Evolutionary conservation across 805 yeast genomes (phyloP).

Genomic region (Barnettozyma vustinii): DNA sequence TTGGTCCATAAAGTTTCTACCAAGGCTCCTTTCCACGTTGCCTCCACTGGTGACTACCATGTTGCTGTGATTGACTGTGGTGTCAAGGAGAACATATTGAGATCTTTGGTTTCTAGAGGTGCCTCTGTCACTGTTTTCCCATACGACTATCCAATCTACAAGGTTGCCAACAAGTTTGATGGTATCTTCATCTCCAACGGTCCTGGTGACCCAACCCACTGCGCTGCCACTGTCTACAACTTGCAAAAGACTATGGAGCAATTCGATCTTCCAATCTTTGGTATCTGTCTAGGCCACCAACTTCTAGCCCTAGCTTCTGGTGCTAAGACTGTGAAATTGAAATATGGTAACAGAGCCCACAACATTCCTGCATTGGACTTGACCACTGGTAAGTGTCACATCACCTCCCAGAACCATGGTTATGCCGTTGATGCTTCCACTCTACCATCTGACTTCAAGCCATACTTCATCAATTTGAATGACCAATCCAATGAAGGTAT

Average conservation of each 20-base stretch:
- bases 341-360: slow-evolving; percentile 98
- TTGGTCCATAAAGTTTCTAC: slow-evolving; percentile 93
- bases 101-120: slow-evolving; percentile 92
- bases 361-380: slow-evolving; percentile 94
- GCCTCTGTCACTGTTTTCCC: slow-evolving; percentile 97
- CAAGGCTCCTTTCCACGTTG: slow-evolving; percentile 87
- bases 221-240: slow-evolving; percentile 70
- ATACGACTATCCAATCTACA: slow-evolving; percentile 87
- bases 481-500: slow-evolving; percentile 98
- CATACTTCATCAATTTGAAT: slow-evolving; percentile 87
- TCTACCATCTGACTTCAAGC: slow-evolving; percentile 71
- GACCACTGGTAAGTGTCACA: slow-evolving; percentile 89
- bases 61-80: slow-evolving; percentile 97
- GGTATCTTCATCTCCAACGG: slow-evolving; percentile 95
- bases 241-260: slow-evolving; percentile 63
- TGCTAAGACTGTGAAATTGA: slow-evolving; percentile 86
- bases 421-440: slow-evolving; percentile 89
- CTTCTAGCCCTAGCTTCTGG: slow-evolving; percentile 92
- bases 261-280: slow-evolving; percentile 79
- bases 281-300: slow-evolving; percentile 98
- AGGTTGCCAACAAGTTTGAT: slow-evolving; percentile 86
- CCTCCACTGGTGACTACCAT: slow-evolving; percentile 62
- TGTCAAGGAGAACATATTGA: slow-evolving; percentile 92
- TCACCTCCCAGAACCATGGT: slow-evolving; percentile 98
- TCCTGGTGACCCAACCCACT: slow-evolving; percentile 96